Evolutionary conservation across 2,329 filamentous ascomycete genomes (phyloP).

Genomic region (Thielaviopsis euricoi): DNA sequence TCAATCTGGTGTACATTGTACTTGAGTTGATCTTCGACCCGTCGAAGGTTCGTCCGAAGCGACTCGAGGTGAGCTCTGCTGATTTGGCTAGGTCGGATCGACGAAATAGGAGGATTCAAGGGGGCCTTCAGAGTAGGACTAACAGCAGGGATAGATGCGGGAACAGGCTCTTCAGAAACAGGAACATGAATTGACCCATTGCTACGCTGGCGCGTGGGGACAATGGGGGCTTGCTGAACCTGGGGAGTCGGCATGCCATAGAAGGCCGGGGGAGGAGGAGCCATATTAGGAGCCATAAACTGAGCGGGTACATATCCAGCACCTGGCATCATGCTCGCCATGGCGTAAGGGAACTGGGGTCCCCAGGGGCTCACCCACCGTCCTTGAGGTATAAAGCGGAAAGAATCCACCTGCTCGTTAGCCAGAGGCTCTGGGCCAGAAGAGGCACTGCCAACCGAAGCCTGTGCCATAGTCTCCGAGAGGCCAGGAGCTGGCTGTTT

Average conservation of each 20-base stretch:
- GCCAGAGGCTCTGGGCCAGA: background rate
- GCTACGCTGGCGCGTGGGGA: constrained; percentile 2
- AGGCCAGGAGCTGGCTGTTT: background rate
- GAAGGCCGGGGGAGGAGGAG: background rate
- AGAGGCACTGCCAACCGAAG: background rate
- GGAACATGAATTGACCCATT: background rate
- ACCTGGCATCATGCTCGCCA: constrained; percentile 7
- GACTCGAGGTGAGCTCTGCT: constrained; percentile 40
- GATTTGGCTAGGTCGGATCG: constrained; percentile 43
- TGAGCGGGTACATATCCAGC: constrained; percentile 3
- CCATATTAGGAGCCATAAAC: constrained; percentile 8
- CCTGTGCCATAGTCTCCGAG: background rate
- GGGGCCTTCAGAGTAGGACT: constrained; percentile 13
- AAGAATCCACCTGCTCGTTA: constrained; percentile 5
- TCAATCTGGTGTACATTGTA: constrained; percentile 49
- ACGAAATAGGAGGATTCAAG: constrained; percentile 32
- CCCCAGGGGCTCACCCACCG: constrained; percentile 11
- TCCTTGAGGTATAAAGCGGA: constrained; percentile 5
- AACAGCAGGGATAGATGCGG: background rate
- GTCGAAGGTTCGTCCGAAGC: constrained; percentile 28
- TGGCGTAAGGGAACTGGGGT: constrained; percentile 9
- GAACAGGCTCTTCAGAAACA: background rate
- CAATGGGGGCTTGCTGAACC: background rate
- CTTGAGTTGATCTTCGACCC: constrained; percentile 38
- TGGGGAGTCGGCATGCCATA: constrained; percentile 2